Conservation (phyloP, 352 stramenopile genomes). For the Phytophthora aleatoria region DNA sequence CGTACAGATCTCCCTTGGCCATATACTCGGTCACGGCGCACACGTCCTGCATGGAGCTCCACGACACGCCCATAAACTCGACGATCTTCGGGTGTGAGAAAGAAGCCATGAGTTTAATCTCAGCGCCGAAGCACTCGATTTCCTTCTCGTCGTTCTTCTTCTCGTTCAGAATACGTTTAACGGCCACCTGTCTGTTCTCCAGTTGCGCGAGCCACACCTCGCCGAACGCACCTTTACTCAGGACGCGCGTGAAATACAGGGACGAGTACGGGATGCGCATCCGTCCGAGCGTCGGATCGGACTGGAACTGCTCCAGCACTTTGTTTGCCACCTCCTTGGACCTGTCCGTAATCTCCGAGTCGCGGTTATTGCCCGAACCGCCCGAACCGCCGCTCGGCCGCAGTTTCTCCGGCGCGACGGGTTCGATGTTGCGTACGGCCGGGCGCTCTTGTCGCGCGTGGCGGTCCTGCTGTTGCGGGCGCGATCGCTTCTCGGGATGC, state of each 20-base stretch:
- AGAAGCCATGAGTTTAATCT: conserved; percentile 88
- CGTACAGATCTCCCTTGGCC: conserved; percentile 73
- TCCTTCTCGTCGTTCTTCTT: conserved; percentile 85
- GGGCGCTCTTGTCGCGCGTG: conserved; percentile 24
- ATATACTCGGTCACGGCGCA: conserved; percentile 88
- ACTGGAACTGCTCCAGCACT: conserved; percentile 76
- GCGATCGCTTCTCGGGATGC: conserved; percentile 18
- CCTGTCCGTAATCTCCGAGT: conserved; percentile 41
- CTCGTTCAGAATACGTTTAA: conserved; percentile 84
- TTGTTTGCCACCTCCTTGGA: conserved; percentile 54
- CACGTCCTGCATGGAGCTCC: conserved; percentile 70
- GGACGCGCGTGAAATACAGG: conserved; percentile 82
- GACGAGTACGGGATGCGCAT: conserved; percentile 73
- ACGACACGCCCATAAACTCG: conserved; percentile 79
- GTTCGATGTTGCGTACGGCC: conserved; percentile 25
- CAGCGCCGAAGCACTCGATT: conserved; percentile 82
- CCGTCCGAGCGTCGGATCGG: conserved; percentile 52
- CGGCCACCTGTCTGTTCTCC: conserved; percentile 77
- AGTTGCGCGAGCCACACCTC: conserved; percentile 87
- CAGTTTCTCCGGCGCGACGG: conserved; percentile 25
- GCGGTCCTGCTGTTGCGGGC: conserved; percentile 15
- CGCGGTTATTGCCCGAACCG: conserved; percentile 31
- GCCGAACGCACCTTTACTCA: conserved; percentile 87
- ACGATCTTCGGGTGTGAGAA: conserved; percentile 86
- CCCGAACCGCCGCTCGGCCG: conserved; percentile 19